Evolutionary conservation across 305 asterid genomes (phyloP).

Genomic region (Petunia hybrid): DNA sequence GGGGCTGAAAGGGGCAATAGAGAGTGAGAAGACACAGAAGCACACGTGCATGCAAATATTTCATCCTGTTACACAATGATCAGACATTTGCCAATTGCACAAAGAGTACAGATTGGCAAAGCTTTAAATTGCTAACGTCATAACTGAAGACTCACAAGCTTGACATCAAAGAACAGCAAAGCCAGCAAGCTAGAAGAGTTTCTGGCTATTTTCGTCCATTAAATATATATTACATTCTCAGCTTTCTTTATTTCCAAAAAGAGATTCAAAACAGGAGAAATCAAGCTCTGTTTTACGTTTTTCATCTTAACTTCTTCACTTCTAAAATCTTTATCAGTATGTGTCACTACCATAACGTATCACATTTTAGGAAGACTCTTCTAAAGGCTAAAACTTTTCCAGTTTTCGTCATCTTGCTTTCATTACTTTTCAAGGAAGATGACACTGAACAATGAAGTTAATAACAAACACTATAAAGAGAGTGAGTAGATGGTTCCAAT

Average conservation of each 20-base stretch:
- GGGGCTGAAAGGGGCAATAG: neutral
- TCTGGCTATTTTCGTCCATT: constrained; percentile 5
- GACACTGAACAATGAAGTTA: neutral
- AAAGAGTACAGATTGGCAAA: neutral
- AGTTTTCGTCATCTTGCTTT: neutral
- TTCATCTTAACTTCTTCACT: neutral
- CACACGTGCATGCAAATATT: neutral
- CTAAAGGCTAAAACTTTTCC: neutral
- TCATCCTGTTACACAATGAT: neutral
- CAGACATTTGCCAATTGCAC: neutral
- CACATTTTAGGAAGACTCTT: neutral
- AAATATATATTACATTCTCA: neutral
- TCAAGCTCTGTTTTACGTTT: neutral
- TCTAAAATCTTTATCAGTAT: neutral
- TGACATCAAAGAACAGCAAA: neutral
- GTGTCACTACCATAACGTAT: neutral
- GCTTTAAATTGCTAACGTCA: constrained; percentile 8
- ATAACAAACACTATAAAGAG: neutral
- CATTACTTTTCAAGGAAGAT: neutral
- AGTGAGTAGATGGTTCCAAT: neutral
- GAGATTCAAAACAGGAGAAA: neutral
- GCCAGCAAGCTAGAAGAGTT: neutral
- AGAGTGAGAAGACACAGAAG: neutral
- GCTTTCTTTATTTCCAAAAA: neutral
- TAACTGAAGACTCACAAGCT: neutral